Base-by-base conservation (phyloP, 768 basidiomycete genomes). In the Russula vinacea region DNA sequence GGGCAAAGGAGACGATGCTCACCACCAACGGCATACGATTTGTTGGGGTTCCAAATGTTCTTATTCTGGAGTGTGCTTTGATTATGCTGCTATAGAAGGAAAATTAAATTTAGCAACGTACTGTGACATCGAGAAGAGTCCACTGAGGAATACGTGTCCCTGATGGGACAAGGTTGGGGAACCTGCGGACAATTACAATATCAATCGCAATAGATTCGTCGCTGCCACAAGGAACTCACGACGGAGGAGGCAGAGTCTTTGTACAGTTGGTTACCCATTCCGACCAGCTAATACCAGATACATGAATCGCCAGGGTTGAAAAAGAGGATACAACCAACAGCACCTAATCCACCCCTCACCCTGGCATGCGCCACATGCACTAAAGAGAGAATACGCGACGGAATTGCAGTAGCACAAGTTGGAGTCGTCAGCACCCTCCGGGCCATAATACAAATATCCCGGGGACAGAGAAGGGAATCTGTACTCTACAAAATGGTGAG, bases 361-460 rank as follows among this genome's bases (percentile, higher is more conserved):
- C 22, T 49, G 47, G n/a, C 47, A 49, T 13, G 47, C 47, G 13
- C 14, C 47, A 16, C 47, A 49, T 14, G 47, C 47, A 7, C 47
- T 35, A 6, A n/a, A 9, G 29, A 58, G 56, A 3, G 56, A 57
- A 45, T 57, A 57, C 11, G 17, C n/a, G 24, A 62, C 17, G 17
- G 60, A 47, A 35, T 35, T 62, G 24, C 60, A 62, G 19, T 19
- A 2, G 26, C 60, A 62, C 44, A 17, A 17, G 24, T 26, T 16
- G 26, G 17, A 5, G 9, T 17, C 14, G 14, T 49, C 47, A 49
- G 11, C 3, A 49, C 24, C 47, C 1, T 4, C 6, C 22, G 47
- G 47, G 14, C 47, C 47, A 24, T 4, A 49, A 22, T 49, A 49
- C 47, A 14, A 22, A 9, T 22, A 49, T 26, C 24, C 29, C 17